Evolutionary conservation across 2,329 filamentous ascomycete genomes (phyloP), one percentile per base, ranked within the genome.

Genomic region (Harringtonia lauricola): DNA sequence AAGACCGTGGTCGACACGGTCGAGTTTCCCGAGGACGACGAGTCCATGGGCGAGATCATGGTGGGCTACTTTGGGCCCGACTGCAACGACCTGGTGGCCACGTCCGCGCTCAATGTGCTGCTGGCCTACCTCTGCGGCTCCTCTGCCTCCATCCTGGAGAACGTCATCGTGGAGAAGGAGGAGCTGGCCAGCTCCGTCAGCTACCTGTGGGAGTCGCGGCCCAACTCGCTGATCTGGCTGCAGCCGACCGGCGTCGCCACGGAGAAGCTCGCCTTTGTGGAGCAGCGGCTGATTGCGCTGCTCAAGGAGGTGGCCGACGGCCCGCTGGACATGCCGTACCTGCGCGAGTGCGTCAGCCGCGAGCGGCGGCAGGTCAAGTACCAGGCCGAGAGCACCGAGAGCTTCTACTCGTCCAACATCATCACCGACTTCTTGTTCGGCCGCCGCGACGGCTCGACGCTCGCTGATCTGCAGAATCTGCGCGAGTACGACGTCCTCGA

Each of bases 21-120:
- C 24, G 82, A 94, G 49, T 98, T 98, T 55, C 92, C 92, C 0
- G 92, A 98, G 59, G 90, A 95, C 55, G 92, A 98, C 52, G 92
- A 98, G 59, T 90, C 87, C 0, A 85, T 81, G 44, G 92, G 92
- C 31, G 90, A 96, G 58, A 79, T 96, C 40, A 67, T 86, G 39
- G 79, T 95, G 18, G 83, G 76, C 2, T 95, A 94, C 64, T 79
- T 96, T 44, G 92, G 92, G 1, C 92, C 92, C 0, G 73, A 82
- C 53, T 88, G 83, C 60, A 83, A 76, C 42, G 80, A 95, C 53
- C 61, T 75, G 3, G 59, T 85, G 21, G 67, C 74, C 34, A 75
- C 76, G 12, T 81, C 81, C 14, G 92, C 89, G 1, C 65, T 95
- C 4, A 84, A 85, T 49, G 77, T 94, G 41, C 65, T 94, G 3